Base-by-base conservation (phyloP, 2,329 filamentous ascomycete genomes). In the Penicillium vulpinum region DNA sequence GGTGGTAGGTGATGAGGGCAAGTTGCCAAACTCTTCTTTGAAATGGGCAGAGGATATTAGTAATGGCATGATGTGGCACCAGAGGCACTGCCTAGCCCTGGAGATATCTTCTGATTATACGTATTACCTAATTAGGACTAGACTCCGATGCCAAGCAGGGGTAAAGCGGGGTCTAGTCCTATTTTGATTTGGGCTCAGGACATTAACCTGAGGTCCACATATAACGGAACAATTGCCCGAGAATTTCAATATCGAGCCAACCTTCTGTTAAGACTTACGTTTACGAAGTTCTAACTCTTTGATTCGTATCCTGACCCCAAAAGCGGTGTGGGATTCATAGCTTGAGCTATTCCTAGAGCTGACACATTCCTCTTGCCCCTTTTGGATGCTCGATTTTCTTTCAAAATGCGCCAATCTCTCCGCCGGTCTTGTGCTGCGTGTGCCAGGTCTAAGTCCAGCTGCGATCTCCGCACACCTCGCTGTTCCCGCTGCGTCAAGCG, bases 401-500 rank as follows among this genome's bases (percentile, higher is more conserved):
- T 28, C 51, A 69, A 59, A 56, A 85, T 85, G 82, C 81, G 78
- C 67, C 74, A 72, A 61, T 83, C 81, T n/a, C 81, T 85, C 54
- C 81, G 83, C 41, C 73, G 83, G 61, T 85, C 83, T 9, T 85
- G 83, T 71, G 74, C 75, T 61, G 78, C 82, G 16, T 85, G 83
- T 64, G 82, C 81, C 40, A 83, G 77, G 63, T 76, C 80, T 5
- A 85, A 85, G 63, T 77, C 81, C 59, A 78, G 80, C 57, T 85
- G 83, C 67, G 82, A 85, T 63, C 78, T 85, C 18, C 74, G 73
- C 29, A 81, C 76, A 1, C 83, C 83, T 4, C 75, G 72, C 49
- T 85, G 83, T 69, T 83, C 83, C 4, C 80, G 83, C 52, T 85
- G 83, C 64, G 56, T 76, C 54, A 82, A 81, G 69, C 75, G 80